Percentiles rank a stretch among this genome's conserved stretches.
phyloP scores from a whole-genome alignment of 768 basidiomycete species.

The Candolleomyces efflorescens region DNA sequence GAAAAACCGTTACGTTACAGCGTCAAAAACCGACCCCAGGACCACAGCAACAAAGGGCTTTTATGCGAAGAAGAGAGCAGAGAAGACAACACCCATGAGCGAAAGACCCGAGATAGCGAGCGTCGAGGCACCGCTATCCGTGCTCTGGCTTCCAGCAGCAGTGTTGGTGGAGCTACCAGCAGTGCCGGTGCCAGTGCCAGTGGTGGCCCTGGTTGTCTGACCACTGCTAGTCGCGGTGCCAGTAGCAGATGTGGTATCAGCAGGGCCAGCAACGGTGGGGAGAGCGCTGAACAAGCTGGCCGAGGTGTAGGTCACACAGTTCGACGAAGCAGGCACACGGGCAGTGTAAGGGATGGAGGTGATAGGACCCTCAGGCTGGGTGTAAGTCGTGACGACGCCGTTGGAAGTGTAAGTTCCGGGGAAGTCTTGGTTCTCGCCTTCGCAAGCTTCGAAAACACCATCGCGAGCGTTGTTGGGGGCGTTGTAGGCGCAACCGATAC shows the following conservation, averaged over 20 bases:
- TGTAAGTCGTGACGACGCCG: constrained; percentile 35
- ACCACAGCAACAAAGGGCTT: background rate
- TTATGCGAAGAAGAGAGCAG: constrained; percentile 21
- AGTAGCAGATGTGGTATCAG: background rate
- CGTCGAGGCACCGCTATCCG: constrained; percentile 7
- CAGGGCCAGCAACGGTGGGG: constrained; percentile 10
- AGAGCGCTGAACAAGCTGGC: constrained; percentile 25
- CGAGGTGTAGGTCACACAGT: constrained; percentile 28
- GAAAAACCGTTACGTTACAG: too few relatives aligned
- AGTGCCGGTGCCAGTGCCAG: background rate
- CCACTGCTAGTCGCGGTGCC: background rate
- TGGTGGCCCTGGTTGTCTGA: background rate
- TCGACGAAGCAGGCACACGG: constrained; percentile 31
- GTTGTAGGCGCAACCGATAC: constrained; percentile 72
- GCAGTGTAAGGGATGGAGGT: constrained; percentile 33
- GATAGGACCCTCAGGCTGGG: constrained; percentile 36
- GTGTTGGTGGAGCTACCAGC: background rate
- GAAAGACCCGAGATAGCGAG: constrained; percentile 15
- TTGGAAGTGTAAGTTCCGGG: constrained; percentile 45
- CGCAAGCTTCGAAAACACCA: constrained; percentile 60
- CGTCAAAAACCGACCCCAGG: too few relatives aligned
- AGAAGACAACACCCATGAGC: constrained; percentile 19
- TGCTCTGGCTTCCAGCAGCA: constrained; percentile 2
- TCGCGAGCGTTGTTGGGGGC: constrained; percentile 59
- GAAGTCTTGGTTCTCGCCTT: constrained; percentile 58